A percentile compares a stretch with the other conserved stretches of the same genome.
These are phyloP conservation scores for Boletus bicolor DNA, from an alignment of 768 basidiomycete genomes.

Conservation along the genomic window DNA sequence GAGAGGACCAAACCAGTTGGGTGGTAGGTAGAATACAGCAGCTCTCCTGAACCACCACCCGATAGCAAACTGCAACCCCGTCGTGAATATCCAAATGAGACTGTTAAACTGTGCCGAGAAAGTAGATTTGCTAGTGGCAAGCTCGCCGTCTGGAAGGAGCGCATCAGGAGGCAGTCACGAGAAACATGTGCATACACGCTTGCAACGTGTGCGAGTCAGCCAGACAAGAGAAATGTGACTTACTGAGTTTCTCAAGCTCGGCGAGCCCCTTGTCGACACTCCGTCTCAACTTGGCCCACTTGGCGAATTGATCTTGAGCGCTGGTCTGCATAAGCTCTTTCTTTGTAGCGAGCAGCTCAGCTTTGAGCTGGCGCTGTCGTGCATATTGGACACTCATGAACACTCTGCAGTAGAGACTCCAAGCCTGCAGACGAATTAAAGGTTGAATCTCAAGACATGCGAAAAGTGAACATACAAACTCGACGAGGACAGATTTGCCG, in stretches of 20 bases:
- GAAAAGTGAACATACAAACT: constrained; percentile 54
- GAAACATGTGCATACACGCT: not conserved
- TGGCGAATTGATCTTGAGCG: constrained; percentile 96
- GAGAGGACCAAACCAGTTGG: constrained; percentile 86
- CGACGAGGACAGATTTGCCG: constrained; percentile 79
- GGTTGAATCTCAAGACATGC: constrained; percentile 1
- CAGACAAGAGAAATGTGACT: constrained; percentile 29
- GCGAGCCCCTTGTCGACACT: constrained; percentile 88
- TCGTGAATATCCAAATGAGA: constrained; percentile 79
- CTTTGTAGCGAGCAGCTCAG: constrained; percentile 75
- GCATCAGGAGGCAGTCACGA: not conserved
- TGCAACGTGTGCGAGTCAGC: not conserved
- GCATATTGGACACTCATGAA: constrained; percentile 55
- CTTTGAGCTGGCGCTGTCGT: constrained; percentile 70
- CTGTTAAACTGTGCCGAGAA: constrained; percentile 73
- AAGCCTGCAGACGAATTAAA: constrained; percentile 50
- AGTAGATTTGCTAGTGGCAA: constrained; percentile 53
- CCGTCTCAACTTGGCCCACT: constrained; percentile 92
- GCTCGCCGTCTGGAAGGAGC: constrained; percentile 57
- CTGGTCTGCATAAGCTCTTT: constrained; percentile 85
- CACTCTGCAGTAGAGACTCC: constrained; percentile 63
- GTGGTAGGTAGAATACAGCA: constrained; percentile 93
- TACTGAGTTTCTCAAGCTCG: constrained; percentile 91
- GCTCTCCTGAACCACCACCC: constrained; percentile 89
- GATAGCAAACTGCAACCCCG: constrained; percentile 77